Conservation (phyloP, 2,329 filamentous ascomycete genomes). For the Aspergillus persii region DNA sequence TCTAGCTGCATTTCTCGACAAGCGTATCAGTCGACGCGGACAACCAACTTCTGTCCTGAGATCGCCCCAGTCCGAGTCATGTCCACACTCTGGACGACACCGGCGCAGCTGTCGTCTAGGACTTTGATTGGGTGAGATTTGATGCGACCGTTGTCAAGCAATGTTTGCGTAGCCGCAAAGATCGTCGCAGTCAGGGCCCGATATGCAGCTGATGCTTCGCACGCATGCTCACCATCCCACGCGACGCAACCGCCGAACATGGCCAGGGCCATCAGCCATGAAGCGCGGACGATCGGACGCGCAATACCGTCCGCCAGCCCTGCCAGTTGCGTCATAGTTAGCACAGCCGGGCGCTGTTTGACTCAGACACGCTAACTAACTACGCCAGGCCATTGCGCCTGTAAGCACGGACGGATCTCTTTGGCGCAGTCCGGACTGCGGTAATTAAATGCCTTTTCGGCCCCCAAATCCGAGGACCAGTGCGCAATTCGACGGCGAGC, state of each 20-base stretch:
- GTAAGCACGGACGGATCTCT: constrained; percentile 36
- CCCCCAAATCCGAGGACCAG: constrained; percentile 44
- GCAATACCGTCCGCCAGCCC: constrained; percentile 2
- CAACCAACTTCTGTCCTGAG: constrained; percentile 2
- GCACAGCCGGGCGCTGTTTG: constrained; percentile 36
- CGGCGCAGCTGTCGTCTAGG: constrained; percentile 1
- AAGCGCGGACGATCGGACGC: constrained; percentile 1
- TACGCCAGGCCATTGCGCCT: constrained; percentile 40
- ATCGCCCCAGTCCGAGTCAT: constrained; percentile 1
- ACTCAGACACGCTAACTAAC: constrained; percentile 36
- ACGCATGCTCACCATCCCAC: constrained; percentile 1
- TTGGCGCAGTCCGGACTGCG: constrained; percentile 30
- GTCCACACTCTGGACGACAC: constrained; percentile 2
- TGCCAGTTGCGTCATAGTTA: constrained; percentile 26
- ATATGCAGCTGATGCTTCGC: constrained; percentile 3
- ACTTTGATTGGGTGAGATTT: constrained; percentile 2
- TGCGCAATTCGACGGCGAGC: constrained; percentile 44
- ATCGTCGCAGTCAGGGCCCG: constrained; percentile 1
- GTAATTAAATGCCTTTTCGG: constrained; percentile 49
- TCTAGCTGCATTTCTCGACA: constrained; percentile 3
- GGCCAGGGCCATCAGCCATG: constrained; percentile 1
- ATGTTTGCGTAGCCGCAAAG: constrained; percentile 3
- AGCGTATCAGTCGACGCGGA: constrained; percentile 2
- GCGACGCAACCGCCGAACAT: constrained; percentile 3
- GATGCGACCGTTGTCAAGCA: constrained; percentile 1